phyloP scores from a whole-genome alignment of 2,329 filamentous ascomycete genomes.

The Fusarium mexicanum region DNA sequence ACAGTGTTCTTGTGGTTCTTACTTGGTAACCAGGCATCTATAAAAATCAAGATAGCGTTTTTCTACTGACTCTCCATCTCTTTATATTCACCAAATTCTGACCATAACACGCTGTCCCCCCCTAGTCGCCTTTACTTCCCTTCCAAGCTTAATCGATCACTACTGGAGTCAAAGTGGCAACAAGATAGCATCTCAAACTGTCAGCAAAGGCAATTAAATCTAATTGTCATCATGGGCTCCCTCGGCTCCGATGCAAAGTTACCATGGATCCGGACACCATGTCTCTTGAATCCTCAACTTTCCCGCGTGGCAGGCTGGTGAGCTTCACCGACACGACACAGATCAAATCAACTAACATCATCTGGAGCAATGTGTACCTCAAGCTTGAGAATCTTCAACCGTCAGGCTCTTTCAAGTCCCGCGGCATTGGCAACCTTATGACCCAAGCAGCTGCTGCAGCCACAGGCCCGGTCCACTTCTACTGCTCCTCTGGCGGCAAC shows the following conservation, averaged over 20 bases:
- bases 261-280: slow-evolving; percentile 78
- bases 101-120: neutral
- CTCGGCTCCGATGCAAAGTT: slow-evolving; percentile 50
- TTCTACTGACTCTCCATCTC: neutral
- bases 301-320: slow-evolving; percentile 79
- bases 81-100: neutral
- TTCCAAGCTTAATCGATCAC: neutral
- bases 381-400: slow-evolving; percentile 89
- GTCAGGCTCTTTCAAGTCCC: slow-evolving; percentile 86
- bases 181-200: neutral
- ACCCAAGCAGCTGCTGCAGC: slow-evolving; percentile 49
- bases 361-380: slow-evolving; percentile 75
- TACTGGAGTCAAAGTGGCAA: neutral
- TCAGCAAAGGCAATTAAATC: neutral
- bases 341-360: slow-evolving; percentile 19
- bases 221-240: slow-evolving; percentile 52
- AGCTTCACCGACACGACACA: slow-evolving; percentile 37
- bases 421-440: slow-evolving; percentile 78
- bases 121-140: neutral
- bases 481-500: slow-evolving; percentile 83
- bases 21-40: neutral
- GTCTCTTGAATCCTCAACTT: slow-evolving; percentile 72
- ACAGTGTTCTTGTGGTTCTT: neutral
- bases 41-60: neutral
- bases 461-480: slow-evolving; percentile 70